Base-by-base conservation (phyloP, 257 asterid species). In the Solanum ossicruentum region DNA sequence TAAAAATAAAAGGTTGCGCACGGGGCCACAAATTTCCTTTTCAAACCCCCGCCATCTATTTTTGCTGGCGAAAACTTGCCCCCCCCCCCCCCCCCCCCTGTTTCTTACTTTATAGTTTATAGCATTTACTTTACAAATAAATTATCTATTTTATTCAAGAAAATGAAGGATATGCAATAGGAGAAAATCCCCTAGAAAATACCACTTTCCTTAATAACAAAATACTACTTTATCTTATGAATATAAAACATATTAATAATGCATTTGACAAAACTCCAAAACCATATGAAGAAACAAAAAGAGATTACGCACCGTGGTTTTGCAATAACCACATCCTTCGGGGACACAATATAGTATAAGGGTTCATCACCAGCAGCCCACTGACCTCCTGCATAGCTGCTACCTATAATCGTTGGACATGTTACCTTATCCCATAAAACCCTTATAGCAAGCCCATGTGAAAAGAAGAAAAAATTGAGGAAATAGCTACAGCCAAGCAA, bases 281-380 rank as follows among this genome's bases (percentile, higher is more conserved):
- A 75, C 61, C 82, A 49, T 52, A 52, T 78, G 83, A 52, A 52
- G 9, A 87, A 85, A 52, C 61, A 23, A 49, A 61, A 85, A 61
- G 87, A 80, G 70, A 58, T 85, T 72, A 92, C 93, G 75, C 87
- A 97, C 99, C 99, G 94, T 78, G 99, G 99, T 88, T 94, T 97
- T 83, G 99, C 99, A 88, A 95, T 97, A 61, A 95, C 98, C 81
- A 97, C 98, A 88, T 97, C 99, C 95, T 97, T 95, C 84, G 98
- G 99, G 84, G 99, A 97, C 75, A 95, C 99, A 69, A 97, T 91
- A 87, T 97, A 95, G 85, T 94, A 97, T 83, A 92, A 85, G 28
- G 99, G 99, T 89, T 97, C 99, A 86, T 94, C 98, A 82, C 99
- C 99, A 88, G 97, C 99, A 92, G 99, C 98, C 99, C 99, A 95